Conservation (phyloP, 345 rosid genomes). For the Rhodamnia rubescens region DNA sequence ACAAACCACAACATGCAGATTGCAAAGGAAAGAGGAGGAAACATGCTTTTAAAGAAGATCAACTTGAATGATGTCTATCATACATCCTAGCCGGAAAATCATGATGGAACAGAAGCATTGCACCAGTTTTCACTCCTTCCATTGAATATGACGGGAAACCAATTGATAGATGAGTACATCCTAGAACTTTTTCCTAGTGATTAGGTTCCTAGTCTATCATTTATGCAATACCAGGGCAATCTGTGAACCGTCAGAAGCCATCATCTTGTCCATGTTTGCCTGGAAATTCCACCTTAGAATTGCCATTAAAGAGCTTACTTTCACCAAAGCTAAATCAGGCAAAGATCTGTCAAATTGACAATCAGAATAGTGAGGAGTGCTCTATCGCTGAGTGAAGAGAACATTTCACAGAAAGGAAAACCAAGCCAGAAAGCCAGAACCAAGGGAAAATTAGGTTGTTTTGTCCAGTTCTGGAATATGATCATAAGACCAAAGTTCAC, state of each 20-base stretch:
- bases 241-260: conserved; percentile 46
- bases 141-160: neutral
- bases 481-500: neutral
- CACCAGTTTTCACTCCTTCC: neutral
- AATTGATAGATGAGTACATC: neutral
- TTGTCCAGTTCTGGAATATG: neutral
- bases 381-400: neutral
- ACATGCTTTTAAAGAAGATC: neutral
- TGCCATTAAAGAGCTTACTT: conserved; percentile 54
- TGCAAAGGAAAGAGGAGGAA: neutral
- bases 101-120: neutral
- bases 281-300: conserved; percentile 73
- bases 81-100: neutral
- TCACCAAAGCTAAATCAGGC: conserved; percentile 57
- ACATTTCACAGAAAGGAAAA: neutral
- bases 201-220: neutral
- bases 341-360: conserved; percentile 48
- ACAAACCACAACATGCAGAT: neutral
- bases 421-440: neutral
- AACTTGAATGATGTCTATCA: neutral
- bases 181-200: neutral
- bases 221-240: conserved; percentile 45
- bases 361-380: neutral
- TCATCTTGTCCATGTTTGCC: conserved; percentile 52
- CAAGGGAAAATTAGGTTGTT: neutral